A percentile compares a stretch with the other conserved stretches of the same genome.
phyloP scores from a whole-genome alignment of 2,329 filamentous ascomycete species.

The Penicillium sclerotiorum region DNA sequence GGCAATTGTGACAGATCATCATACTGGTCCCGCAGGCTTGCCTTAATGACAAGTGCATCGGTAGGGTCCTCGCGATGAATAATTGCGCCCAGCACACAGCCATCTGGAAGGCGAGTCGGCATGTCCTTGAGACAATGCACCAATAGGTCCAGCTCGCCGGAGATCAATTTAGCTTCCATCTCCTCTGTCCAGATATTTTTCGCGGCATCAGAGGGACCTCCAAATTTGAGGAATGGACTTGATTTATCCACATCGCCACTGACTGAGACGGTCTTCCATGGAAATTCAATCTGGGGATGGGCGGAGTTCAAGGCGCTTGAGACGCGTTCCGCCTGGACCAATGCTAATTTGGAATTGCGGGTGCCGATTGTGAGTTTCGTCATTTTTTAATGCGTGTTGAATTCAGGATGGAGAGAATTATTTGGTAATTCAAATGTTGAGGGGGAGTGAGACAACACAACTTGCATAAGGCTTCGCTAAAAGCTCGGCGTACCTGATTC shows the following conservation, averaged over 20 bases:
- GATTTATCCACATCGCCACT: slow-evolving; percentile 16
- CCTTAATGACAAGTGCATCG: slow-evolving; percentile 58
- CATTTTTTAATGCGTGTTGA: not conserved
- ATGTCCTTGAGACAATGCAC: slow-evolving; percentile 93
- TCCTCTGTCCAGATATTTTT: slow-evolving; percentile 73
- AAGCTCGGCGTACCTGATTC: not conserved
- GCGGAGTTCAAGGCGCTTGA: slow-evolving; percentile 3
- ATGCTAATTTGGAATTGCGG: slow-evolving; percentile 17
- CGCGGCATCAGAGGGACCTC: slow-evolving; percentile 16
- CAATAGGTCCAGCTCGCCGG: slow-evolving; percentile 71
- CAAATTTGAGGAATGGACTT: slow-evolving; percentile 16
- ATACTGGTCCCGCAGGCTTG: slow-evolving; percentile 51
- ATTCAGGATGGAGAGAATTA: not conserved
- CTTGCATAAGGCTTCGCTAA: not conserved
- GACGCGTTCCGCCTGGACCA: slow-evolving; percentile 17
- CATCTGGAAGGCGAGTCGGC: slow-evolving; percentile 78
- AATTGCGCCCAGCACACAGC: slow-evolving; percentile 72
- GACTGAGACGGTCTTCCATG: slow-evolving; percentile 9
- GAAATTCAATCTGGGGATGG: slow-evolving; percentile 8
- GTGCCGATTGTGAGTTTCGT: slow-evolving; percentile 12
- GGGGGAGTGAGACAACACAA: not conserved
- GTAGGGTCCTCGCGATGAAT: slow-evolving; percentile 73
- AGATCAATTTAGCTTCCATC: slow-evolving; percentile 72
- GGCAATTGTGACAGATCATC: slow-evolving; percentile 70
- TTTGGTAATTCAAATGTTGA: not conserved